Percentiles rank a stretch among this genome's conserved stretches.
Evolutionary conservation across 2,329 filamentous ascomycete species (phyloP).

Genomic region (Juglanconis juglandina): DNA sequence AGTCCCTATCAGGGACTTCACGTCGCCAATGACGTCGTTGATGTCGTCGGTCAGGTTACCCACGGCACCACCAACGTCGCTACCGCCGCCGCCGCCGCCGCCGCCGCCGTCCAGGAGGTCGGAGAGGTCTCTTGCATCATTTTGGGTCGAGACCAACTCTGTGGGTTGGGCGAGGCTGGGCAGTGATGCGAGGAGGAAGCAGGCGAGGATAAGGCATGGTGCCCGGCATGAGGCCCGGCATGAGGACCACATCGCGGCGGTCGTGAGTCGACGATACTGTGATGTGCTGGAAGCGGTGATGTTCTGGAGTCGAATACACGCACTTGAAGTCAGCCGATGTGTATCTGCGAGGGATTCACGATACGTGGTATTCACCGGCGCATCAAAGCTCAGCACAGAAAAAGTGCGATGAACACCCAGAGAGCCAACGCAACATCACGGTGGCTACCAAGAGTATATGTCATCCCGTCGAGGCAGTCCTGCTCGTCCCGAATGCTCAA

Average conservation of each 20-base stretch:
- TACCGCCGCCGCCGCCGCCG: not conserved
- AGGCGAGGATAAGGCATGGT: not conserved
- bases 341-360: no score
- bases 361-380: no score
- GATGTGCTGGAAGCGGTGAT: not conserved
- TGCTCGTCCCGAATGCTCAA: not conserved
- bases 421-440: not conserved
- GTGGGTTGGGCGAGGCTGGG: not conserved
- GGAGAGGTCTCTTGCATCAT: constrained; percentile 4
- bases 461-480: not conserved
- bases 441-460: not conserved
- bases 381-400: no score
- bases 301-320: not conserved
- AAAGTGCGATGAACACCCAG: no score
- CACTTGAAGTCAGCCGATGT: no score
- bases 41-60: constrained; percentile 3
- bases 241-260: constrained; percentile 8
- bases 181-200: not conserved
- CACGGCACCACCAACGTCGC: not conserved
- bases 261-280: not conserved
- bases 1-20: not conserved
- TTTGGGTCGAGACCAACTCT: not conserved
- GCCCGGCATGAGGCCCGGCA: not conserved
- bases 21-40: constrained; percentile 7
- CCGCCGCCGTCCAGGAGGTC: not conserved